A percentile compares a stretch with the other conserved stretches of the same genome.
Conservation (phyloP, 768 basidiomycete species). For the Erythrobasidium yunnanense region DNA sequence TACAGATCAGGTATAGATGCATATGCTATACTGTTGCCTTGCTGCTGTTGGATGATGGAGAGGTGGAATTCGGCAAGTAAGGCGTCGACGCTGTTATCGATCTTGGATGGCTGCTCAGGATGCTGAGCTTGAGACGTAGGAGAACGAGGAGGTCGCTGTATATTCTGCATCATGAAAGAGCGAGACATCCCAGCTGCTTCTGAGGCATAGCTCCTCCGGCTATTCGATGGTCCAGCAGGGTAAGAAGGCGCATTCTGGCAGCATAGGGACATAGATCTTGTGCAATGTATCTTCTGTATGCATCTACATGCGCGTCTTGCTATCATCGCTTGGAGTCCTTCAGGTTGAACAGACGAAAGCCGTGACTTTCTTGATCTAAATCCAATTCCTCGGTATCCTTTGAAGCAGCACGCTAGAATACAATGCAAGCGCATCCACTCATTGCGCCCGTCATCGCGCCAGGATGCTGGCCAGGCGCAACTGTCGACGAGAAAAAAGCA, state of each 20-base stretch:
- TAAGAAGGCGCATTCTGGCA: too few relatives aligned
- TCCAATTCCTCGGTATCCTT: too few relatives aligned
- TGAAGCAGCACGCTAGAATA: not conserved
- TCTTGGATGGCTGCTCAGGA: not conserved
- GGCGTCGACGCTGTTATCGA: not conserved
- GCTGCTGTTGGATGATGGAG: not conserved
- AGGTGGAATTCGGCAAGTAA: not conserved
- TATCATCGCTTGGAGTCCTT: too few relatives aligned
- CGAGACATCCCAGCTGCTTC: conserved; percentile 2
- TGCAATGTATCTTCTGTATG: too few relatives aligned
- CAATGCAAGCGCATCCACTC: conserved; percentile 22
- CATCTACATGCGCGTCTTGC: too few relatives aligned
- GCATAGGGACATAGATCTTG: too few relatives aligned
- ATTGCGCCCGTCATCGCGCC: conserved; percentile 21
- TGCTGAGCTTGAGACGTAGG: conserved; percentile 21
- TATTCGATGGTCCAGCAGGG: too few relatives aligned
- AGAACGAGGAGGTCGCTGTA: not conserved
- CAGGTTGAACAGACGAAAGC: too few relatives aligned
- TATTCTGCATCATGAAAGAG: not conserved
- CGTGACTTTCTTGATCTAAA: too few relatives aligned
- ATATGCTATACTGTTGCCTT: not conserved
- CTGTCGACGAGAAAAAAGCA: conserved; percentile 16
- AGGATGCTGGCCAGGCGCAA: conserved; percentile 23
- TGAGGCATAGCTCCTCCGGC: conserved; percentile 2
- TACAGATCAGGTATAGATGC: conserved; percentile 3